Evolutionary conservation across 257 asterid genomes (phyloP).

Genomic region (Przewalskia tangutica): DNA sequence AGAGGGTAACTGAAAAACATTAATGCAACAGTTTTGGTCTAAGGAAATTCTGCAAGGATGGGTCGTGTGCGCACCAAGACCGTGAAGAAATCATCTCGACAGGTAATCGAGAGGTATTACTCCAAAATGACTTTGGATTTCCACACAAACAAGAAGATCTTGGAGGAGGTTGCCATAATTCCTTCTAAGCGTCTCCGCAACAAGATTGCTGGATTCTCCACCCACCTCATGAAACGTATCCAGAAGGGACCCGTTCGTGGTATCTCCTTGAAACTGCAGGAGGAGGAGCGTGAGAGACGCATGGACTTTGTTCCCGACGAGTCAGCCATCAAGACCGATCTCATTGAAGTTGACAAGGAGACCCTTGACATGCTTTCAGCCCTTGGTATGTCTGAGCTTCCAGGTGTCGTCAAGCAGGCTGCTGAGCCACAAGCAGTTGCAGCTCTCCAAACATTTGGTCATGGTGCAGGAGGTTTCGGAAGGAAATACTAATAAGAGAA

Average conservation of each 20-base stretch:
- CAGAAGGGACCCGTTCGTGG: constrained; percentile 36
- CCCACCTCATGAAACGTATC: constrained; percentile 37
- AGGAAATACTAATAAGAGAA: constrained; percentile 17
- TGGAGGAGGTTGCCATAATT: constrained; percentile 35
- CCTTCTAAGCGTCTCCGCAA: constrained; percentile 35
- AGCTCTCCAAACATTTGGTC: constrained; percentile 15
- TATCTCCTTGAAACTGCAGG: constrained; percentile 33
- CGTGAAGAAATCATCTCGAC: constrained; percentile 43
- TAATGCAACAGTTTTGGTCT: background rate
- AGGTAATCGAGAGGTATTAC: constrained; percentile 39
- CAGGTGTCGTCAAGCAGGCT: constrained; percentile 29
- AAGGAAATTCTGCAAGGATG: constrained; percentile 17
- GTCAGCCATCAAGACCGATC: constrained; percentile 39
- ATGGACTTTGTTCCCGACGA: constrained; percentile 48
- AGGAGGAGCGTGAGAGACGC: constrained; percentile 40
- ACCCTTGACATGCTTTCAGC: constrained; percentile 39
- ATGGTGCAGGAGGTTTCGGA: constrained; percentile 26
- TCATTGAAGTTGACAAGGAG: constrained; percentile 44
- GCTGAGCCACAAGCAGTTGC: constrained; percentile 18
- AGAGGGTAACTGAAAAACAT: background rate
- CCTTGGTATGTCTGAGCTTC: constrained; percentile 41
- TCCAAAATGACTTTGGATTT: constrained; percentile 47
- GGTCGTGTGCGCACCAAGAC: constrained; percentile 51
- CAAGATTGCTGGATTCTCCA: constrained; percentile 38
- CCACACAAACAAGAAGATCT: constrained; percentile 40